Evolutionary conservation across 1,139 yeast genomes (phyloP), one percentile per base, ranked within the genome.

Genomic region (Suhomyces atakaporum): DNA sequence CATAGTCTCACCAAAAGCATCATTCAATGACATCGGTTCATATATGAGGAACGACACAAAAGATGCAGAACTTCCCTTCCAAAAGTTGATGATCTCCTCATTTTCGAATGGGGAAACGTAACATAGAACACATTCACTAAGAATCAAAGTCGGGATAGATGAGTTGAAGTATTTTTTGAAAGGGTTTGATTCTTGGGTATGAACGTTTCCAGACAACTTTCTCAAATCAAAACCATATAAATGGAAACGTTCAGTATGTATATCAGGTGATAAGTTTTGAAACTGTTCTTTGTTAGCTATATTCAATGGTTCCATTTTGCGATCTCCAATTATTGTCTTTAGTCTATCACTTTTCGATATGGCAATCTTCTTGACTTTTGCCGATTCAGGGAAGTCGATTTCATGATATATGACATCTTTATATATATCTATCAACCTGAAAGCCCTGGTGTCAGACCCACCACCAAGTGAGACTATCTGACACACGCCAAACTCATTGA

Each of bases 381-480:
- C 73, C 2, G 88, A 76, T 18, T 72, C 80, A 1, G 74, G 69
- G 52, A 86, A 90, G 58, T 92, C 98, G 16, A 88, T 55, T 56
- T 92, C 98, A 36, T 82, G 70, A 53, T 80, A 84, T 3, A 60
- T 56, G 25, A 82, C 46, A 21, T 56, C 51, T 3, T 35, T 12
- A 4, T 44, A 26, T 3, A 42, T 35, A n/a, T 51, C 30, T 30
- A 85, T 56, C 3, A 79, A 39, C 5, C 66, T 58, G 52, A 87
- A 86, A 5, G 77, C 73, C 41, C 97, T 62, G 1, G 97, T 81
- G 58, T 92, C 98, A n/a, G 95, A 85, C 1, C 98, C 98, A n/a
- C 97, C 87, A 0, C 98, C 98, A 15, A 92, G 60, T 4, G 94
- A 88, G 0, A 92, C 62, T 8, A 92, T 75, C 54, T 89, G 96